Conservation (phyloP, 2,329 filamentous ascomycete species). For the Ramularia endophylla region DNA sequence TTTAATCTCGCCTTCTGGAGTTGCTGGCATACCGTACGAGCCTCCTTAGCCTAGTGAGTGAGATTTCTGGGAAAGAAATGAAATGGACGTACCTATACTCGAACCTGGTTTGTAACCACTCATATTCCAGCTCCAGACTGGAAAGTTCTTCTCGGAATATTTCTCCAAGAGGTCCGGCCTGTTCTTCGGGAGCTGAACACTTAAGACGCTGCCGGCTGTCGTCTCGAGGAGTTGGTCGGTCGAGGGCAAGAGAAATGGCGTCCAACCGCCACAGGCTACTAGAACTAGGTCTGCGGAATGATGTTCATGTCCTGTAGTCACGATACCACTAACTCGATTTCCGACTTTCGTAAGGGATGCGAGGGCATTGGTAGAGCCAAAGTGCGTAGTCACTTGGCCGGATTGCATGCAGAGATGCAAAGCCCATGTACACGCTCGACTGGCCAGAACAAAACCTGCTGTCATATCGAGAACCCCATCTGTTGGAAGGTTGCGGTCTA, state of each 20-base stretch:
- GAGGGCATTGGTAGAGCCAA: slow-evolving; percentile 12
- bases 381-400: slow-evolving; percentile 11
- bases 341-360: slow-evolving; percentile 9
- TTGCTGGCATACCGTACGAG: slow-evolving; percentile 21
- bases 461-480: slow-evolving; percentile 19
- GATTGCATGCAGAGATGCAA: slow-evolving; percentile 10
- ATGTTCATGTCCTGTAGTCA: slow-evolving; percentile 41
- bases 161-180: slow-evolving; percentile 35
- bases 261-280: slow-evolving; percentile 27
- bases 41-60: slow-evolving; percentile 9
- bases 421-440: slow-evolving; percentile 15
- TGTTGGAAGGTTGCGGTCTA: slow-evolving; percentile 5
- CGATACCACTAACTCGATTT: slow-evolving; percentile 10
- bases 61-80: too few relatives aligned
- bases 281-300: slow-evolving; percentile 22
- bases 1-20: slow-evolving; percentile 21
- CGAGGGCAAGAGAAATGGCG: slow-evolving; percentile 38
- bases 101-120: slow-evolving; percentile 4
- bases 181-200: slow-evolving; percentile 39
- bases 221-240: slow-evolving; percentile 38
- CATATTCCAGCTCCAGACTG: slow-evolving; percentile 35
- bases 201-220: slow-evolving; percentile 43
- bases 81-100: background rate
- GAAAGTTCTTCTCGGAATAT: slow-evolving; percentile 42
- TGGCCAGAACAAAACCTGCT: slow-evolving; percentile 17